phyloP scores from a whole-genome alignment of 768 basidiomycete genomes.

The Suillus variegatus region DNA sequence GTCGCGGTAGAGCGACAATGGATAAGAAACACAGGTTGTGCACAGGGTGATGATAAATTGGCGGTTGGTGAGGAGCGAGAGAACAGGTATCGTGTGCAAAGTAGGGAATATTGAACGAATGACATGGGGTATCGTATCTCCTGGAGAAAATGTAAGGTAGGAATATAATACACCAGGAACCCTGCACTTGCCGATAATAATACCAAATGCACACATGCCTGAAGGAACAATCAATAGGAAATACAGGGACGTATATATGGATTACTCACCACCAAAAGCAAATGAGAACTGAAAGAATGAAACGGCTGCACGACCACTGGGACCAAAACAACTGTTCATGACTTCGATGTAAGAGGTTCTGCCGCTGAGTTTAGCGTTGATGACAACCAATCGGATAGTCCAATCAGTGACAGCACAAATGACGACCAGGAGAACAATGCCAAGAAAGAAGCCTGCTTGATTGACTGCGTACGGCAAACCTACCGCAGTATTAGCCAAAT shows the following conservation, averaged over 20 bases:
- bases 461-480: constrained; percentile 93
- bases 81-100: constrained; percentile 64
- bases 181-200: constrained; percentile 68
- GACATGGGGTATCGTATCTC: constrained; percentile 96
- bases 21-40: constrained; percentile 89
- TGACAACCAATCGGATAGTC: constrained; percentile 95
- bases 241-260: neutral
- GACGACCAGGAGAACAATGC: constrained; percentile 76
- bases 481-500: constrained; percentile 29
- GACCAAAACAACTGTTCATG: constrained; percentile 92
- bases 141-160: constrained; percentile 34
- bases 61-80: constrained; percentile 79
- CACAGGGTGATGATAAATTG: constrained; percentile 88
- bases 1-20: constrained; percentile 93
- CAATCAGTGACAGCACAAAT: constrained; percentile 91
- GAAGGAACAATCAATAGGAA: constrained; percentile 10
- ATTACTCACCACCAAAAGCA: constrained; percentile 83
- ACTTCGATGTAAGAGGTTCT: constrained; percentile 90
- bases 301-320: constrained; percentile 88
- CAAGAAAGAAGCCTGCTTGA: constrained; percentile 92
- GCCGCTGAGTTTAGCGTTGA: constrained; percentile 96
- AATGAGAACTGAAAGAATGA: constrained; percentile 98
- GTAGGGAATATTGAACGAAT: constrained; percentile 83
- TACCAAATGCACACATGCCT: constrained; percentile 99
- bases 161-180: neutral